Evolutionary conservation across 2,329 filamentous ascomycete species (phyloP).

Genomic region (Botrytis fabae): DNA sequence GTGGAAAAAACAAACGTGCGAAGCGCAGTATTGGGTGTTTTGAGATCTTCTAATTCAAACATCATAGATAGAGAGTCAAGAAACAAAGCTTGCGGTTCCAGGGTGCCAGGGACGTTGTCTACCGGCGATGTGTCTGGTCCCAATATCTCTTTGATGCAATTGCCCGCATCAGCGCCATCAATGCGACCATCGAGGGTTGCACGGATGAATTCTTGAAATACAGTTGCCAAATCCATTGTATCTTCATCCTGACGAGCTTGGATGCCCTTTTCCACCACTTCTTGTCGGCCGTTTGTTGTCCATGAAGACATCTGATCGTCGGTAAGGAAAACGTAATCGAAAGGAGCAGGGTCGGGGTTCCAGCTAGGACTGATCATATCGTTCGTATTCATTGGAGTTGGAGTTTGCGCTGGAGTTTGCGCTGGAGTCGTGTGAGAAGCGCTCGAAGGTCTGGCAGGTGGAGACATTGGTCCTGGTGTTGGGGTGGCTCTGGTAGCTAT

Average conservation of each 20-base stretch:
- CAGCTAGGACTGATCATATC: slow-evolving; percentile 38
- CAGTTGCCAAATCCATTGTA: slow-evolving; percentile 63
- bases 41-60: slow-evolving; percentile 61
- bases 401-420: slow-evolving; percentile 32
- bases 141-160: slow-evolving; percentile 72
- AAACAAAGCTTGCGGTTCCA: slow-evolving; percentile 70
- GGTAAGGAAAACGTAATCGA: slow-evolving; percentile 75
- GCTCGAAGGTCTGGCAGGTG: slow-evolving; percentile 37
- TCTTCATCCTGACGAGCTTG: slow-evolving; percentile 68
- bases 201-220: slow-evolving; percentile 84
- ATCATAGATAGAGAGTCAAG: slow-evolving; percentile 81
- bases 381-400: slow-evolving; percentile 30
- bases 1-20: slow-evolving; percentile 71
- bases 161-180: slow-evolving; percentile 67
- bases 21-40: slow-evolving; percentile 49
- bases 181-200: slow-evolving; percentile 71
- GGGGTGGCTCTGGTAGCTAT: slow-evolving; percentile 37
- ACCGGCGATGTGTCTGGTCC: slow-evolving; percentile 52
- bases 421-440: slow-evolving; percentile 36
- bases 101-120: slow-evolving; percentile 51
- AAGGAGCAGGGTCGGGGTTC: slow-evolving; percentile 44
- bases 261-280: slow-evolving; percentile 64
- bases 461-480: slow-evolving; percentile 41
- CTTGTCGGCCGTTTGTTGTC: slow-evolving; percentile 64
- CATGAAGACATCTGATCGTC: slow-evolving; percentile 67